Evolutionary conservation across 2,329 filamentous ascomycete genomes (phyloP).

Genomic region (Coleophoma eucalyptorum): DNA sequence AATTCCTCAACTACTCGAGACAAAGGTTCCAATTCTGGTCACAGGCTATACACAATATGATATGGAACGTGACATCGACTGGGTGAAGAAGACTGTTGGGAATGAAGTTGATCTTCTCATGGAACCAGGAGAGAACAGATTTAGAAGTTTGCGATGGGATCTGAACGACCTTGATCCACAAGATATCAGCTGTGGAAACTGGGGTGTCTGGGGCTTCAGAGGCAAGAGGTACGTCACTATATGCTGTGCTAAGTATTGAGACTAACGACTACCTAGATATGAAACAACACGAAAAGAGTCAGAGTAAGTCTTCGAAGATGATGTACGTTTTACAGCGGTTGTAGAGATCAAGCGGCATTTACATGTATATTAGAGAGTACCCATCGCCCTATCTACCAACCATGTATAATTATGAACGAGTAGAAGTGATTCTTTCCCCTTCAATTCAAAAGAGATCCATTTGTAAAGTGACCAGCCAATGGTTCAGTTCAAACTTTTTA

Average conservation of each 20-base stretch:
- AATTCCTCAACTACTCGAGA: conserved; percentile 84
- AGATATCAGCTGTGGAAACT: conserved; percentile 93
- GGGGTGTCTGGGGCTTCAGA: conserved; percentile 95
- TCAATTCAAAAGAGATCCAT: too few relatives aligned
- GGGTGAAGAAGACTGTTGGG: conserved; percentile 78
- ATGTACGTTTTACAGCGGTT: too few relatives aligned
- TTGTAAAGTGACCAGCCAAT: too few relatives aligned
- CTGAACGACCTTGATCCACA: conserved; percentile 93
- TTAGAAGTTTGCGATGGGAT: conserved; percentile 94
- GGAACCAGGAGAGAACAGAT: conserved; percentile 89
- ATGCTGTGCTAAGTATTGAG: not conserved
- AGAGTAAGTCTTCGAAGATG: conserved; percentile 3
- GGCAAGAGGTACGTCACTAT: conserved; percentile 74
- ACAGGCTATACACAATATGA: conserved; percentile 96
- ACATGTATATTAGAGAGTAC: not conserved
- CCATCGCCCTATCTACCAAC: not conserved
- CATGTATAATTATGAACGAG: too few relatives aligned
- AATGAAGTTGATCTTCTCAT: conserved; percentile 92
- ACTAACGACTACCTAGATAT: conserved; percentile 21
- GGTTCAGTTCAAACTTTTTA: too few relatives aligned
- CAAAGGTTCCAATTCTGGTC: conserved; percentile 89
- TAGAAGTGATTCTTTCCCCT: too few relatives aligned
- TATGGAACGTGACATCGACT: conserved; percentile 88
- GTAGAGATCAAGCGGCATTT: too few relatives aligned
- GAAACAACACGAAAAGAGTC: conserved; percentile 27